A percentile compares a stretch with the other conserved stretches of the same genome.
These are phyloP conservation scores for Rhizophora apiculata DNA, from an alignment of 345 rosid species.

Conservation along the genomic window DNA sequence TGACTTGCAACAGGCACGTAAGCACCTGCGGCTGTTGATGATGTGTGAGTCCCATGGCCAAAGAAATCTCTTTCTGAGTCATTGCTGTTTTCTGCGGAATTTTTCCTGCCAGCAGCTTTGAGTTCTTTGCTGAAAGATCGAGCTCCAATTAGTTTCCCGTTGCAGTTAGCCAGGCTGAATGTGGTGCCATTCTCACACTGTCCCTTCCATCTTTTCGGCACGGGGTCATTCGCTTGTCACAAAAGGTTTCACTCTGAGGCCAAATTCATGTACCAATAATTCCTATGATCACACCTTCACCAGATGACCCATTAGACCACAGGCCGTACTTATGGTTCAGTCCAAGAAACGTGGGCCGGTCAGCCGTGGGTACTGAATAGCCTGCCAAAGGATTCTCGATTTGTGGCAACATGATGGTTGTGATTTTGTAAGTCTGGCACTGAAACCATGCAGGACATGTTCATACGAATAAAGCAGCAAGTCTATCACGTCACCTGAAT, in stretches of 20 bases:
- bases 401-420: constrained; percentile 36
- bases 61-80: constrained; percentile 12
- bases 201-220: constrained; percentile 20
- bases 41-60: constrained; percentile 23
- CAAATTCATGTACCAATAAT: constrained; percentile 20
- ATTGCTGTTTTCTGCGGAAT: constrained; percentile 12
- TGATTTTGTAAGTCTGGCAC: constrained; percentile 41
- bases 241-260: constrained; percentile 18
- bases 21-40: constrained; percentile 20
- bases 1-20: constrained; percentile 16
- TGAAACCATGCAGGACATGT: constrained; percentile 45
- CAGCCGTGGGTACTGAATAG: constrained; percentile 29
- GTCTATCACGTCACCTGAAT: constrained; percentile 7
- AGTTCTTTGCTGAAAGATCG: constrained; percentile 21
- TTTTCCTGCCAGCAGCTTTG: constrained; percentile 26
- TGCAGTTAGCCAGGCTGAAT: constrained; percentile 9
- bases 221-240: constrained; percentile 13
- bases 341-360: constrained; percentile 39
- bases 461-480: constrained; percentile 35
- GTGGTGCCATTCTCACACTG: constrained; percentile 17
- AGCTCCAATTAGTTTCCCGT: constrained; percentile 21
- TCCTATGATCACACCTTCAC: constrained; percentile 19
- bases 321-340: constrained; percentile 8
- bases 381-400: constrained; percentile 34
- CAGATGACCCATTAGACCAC: constrained; percentile 11